Base-by-base conservation (phyloP, 23 red algal genomes). In the Gracilaria gracilis region DNA sequence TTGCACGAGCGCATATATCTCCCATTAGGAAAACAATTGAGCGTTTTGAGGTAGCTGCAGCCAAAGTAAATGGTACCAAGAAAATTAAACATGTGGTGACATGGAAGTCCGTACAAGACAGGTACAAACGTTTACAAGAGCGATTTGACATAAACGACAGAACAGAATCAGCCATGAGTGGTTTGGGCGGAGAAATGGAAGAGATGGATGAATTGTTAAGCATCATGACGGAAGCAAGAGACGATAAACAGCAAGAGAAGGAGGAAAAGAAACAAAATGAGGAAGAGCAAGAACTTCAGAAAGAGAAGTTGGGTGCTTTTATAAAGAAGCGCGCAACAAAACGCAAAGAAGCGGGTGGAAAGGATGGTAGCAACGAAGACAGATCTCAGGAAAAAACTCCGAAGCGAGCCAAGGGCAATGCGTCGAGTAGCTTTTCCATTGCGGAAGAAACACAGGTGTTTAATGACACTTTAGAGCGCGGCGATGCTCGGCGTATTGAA, bases 41-140 rank as follows among this genome's bases (percentile, higher is more conserved):
- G 29, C 61, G 61, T 29, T 67, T 67, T 67, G 29, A 67, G 24
- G 24, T 67, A 17, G 11, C 24, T 12, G 29, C 21, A 8, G 61
- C 21, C 8, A 67, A 67, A 67, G 21, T 67, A 25, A 67, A 67
- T 33, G 61, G 29, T 67, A 17, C 21, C 21, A 67, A 67, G 24
- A 8, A 9, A 33, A 67, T 29, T 9, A 67, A 67, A 25, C 61
- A 67, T 33, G 61, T 25, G 9, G 61, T 67, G 8, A 67, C 29
- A 67, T 67, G 61, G 61, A 67, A 67, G 29, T 33, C 61, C 24
- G n/a, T 67, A 9, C 21, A 67, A 33, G 61, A 67, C 61, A 67
- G n/a, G 24, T 67, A 67, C 9, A 29, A 67, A 67, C 21, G 61
- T 29, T 67, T 67, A 25, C 11, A 67, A 67, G 49, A 67, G 8